Evolutionary conservation across 1,284 basidiomycete species (phyloP), one percentile per base, ranked within the genome.

Genomic region (Trametes pubescens): DNA sequence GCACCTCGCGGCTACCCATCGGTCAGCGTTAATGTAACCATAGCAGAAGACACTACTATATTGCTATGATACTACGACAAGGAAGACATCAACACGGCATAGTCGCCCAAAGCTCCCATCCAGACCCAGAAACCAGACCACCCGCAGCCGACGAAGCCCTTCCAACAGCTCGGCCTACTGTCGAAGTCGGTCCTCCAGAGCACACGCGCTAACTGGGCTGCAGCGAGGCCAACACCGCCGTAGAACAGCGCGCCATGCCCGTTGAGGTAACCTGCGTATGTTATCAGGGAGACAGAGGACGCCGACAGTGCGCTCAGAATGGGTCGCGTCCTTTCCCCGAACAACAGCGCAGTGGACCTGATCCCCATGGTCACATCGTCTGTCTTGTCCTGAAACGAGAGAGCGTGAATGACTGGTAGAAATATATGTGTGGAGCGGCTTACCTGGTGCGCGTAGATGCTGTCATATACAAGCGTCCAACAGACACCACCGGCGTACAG

Each of bases 401-500:
- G 63, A n/a, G 13, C 60, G 11, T 49, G 11, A 43, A 56, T n/a
- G 21, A 7, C 10, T 21, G 6, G 18, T 37, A 40, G 0, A n/a
- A 48, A 51, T 35, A 24, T 35, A 16, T 24, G 51, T 40, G 26
- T n/a, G 18, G 47, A 29, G 46, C 13, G 24, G 69, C 80, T 40
- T 65, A 93, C 94, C 82, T 98, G 97, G 77, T 99, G 98, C 2
- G 98, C 98, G 73, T 99, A 99, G 70, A 99, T 97, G 54, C 91
- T 98, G 73, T 99, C 98, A 74, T 99, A 99, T 1, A 96, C 93
- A 59, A 99, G 85, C 55, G 96, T 98, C 95, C 96, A 99, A 71
- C 89, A 89, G 37, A 96, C 82, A 8, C 94, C 93, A 3, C 96
- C 95, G 0, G 90, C 88, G 73, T 99, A 99, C 18, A 99, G 83